phyloP scores from a whole-genome alignment of 139 green algal species.

The Volvox africanus region DNA sequence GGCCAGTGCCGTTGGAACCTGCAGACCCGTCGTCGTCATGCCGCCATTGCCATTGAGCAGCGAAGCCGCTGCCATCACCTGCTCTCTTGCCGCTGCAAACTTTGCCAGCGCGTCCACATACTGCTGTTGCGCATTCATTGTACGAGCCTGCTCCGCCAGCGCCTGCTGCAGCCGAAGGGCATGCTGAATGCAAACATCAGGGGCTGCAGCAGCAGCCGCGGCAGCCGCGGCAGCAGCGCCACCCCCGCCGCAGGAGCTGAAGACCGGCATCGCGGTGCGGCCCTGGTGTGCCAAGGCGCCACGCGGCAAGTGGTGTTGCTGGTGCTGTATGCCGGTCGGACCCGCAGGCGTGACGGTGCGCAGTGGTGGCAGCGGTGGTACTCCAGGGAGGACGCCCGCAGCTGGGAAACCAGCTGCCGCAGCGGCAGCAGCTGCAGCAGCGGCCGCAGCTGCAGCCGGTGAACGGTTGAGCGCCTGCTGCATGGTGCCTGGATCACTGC shows the following conservation, averaged over 20 bases:
- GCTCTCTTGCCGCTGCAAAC: slow-evolving; percentile 18
- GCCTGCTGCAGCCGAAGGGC: slow-evolving; percentile 23
- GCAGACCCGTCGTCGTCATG: background rate
- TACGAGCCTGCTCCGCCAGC: slow-evolving; percentile 8
- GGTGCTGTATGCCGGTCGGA: background rate
- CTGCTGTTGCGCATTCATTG: slow-evolving; percentile 35
- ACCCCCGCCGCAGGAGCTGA: slow-evolving; percentile 13
- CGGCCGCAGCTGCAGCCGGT: background rate
- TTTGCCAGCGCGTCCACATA: slow-evolving; percentile 13
- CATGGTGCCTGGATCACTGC: slow-evolving; percentile 31
- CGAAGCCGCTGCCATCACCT: slow-evolving; percentile 25
- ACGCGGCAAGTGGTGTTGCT: background rate
- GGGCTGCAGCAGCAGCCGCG: background rate
- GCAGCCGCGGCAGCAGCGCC: too few species aligned
- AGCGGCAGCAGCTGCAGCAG: background rate
- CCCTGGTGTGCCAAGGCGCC: background rate
- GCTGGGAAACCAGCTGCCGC: background rate
- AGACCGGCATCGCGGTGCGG: background rate
- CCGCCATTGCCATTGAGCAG: background rate
- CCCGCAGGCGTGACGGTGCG: background rate
- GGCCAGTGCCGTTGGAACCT: background rate
- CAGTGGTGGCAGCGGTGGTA: slow-evolving; percentile 3
- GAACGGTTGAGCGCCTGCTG: background rate
- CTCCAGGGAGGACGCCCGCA: slow-evolving; percentile 3
- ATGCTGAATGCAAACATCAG: slow-evolving; percentile 18